phyloP scores from a whole-genome alignment of 2,329 filamentous ascomycete genomes.

The Sphaerostilbella broomeana region DNA sequence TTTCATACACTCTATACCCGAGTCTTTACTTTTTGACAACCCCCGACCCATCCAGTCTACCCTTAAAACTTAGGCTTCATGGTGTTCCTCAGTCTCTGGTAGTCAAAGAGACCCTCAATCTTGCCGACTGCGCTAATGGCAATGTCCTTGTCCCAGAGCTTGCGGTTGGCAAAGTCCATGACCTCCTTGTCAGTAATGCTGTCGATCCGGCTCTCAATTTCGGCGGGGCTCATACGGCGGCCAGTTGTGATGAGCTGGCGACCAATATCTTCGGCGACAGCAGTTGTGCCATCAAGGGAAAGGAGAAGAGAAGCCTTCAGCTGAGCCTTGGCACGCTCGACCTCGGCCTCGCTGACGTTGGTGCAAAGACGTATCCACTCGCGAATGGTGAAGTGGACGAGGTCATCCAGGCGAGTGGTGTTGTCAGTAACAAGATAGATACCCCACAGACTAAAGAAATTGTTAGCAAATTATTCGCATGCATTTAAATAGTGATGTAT shows the following conservation, averaged over 20 bases:
- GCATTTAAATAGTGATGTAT: too few species aligned
- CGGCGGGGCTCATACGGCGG: constrained; percentile 79
- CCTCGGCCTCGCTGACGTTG: constrained; percentile 82
- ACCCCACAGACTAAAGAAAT: constrained; percentile 76
- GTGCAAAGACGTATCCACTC: constrained; percentile 95
- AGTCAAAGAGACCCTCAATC: constrained; percentile 81
- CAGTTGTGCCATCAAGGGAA: constrained; percentile 93
- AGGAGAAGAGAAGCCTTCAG: constrained; percentile 97
- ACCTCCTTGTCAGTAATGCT: constrained; percentile 91
- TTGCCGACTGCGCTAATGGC: constrained; percentile 88
- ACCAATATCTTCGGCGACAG: constrained; percentile 95
- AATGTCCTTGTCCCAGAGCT: constrained; percentile 96
- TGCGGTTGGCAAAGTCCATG: constrained; percentile 90
- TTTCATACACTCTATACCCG: constrained; percentile 52
- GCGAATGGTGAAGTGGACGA: constrained; percentile 95
- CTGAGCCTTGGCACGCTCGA: constrained; percentile 97
- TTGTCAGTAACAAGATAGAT: constrained; percentile 97
- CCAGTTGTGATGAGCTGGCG: constrained; percentile 98
- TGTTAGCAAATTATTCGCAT: constrained; percentile 23
- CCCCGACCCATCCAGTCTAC: constrained; percentile 22
- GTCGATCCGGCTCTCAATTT: constrained; percentile 90
- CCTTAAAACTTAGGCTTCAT: constrained; percentile 72
- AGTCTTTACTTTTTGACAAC: constrained; percentile 30
- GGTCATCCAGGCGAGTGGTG: constrained; percentile 80
- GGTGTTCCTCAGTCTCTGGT: constrained; percentile 71